Conservation (phyloP, 305 asterid species). For the Vinca major region DNA sequence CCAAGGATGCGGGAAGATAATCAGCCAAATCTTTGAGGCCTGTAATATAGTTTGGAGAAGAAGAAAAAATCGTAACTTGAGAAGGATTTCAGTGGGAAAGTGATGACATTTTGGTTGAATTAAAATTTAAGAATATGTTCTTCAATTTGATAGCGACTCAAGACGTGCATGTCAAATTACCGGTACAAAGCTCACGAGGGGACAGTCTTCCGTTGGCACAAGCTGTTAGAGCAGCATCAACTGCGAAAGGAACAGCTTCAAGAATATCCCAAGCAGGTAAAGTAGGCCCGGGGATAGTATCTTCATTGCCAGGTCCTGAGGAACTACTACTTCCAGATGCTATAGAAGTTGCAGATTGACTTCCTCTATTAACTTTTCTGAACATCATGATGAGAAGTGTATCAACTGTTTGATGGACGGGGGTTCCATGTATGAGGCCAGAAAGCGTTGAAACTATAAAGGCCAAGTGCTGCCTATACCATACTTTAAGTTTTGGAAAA, state of each 20-base stretch:
- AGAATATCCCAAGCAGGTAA: conserved; percentile 98
- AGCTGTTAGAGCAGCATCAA: conserved; percentile 90
- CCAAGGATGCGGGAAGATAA: conserved; percentile 94
- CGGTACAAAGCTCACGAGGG: conserved; percentile 97
- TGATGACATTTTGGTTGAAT: neutral
- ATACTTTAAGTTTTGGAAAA: conserved; percentile 84
- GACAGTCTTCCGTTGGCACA: conserved; percentile 88
- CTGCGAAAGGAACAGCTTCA: conserved; percentile 94
- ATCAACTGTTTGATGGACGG: conserved; percentile 72
- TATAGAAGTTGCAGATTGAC: conserved; percentile 43
- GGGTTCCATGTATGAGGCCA: conserved; percentile 82
- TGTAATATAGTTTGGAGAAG: conserved; percentile 14
- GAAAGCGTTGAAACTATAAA: conserved; percentile 92
- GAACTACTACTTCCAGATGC: conserved; percentile 80
- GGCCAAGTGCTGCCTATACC: conserved; percentile 94
- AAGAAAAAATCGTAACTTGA: neutral
- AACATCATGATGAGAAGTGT: conserved; percentile 79
- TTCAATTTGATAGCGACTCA: neutral
- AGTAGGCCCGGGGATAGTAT: conserved; percentile 53
- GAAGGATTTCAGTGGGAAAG: neutral
- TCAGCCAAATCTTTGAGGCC: conserved; percentile 97
- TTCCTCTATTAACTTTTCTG: conserved; percentile 54
- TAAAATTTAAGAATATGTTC: neutral
- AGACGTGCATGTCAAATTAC: conserved; percentile 28
- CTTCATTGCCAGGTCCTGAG: conserved; percentile 66